phyloP scores from a whole-genome alignment of 768 basidiomycete genomes.

The Suillus alpinus region DNA sequence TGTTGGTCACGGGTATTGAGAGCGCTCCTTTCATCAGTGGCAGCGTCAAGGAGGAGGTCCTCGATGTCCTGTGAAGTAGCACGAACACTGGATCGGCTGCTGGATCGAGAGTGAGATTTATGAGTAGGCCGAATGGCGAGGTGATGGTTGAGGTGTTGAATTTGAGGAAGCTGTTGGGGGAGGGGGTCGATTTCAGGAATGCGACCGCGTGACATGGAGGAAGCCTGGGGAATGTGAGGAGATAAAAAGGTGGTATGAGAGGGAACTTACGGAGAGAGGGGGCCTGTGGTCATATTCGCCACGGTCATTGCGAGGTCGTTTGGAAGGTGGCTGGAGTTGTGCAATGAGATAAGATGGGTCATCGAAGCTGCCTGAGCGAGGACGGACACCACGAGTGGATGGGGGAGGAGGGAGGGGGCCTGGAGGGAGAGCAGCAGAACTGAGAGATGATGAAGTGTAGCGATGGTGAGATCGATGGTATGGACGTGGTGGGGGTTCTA shows the following conservation, averaged over 20 bases:
- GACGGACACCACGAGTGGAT: constrained; percentile 34
- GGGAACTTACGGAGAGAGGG: constrained; percentile 1
- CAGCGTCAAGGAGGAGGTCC: constrained; percentile 47
- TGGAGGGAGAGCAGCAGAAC: constrained; percentile 33
- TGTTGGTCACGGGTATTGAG: constrained; percentile 29
- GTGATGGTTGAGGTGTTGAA: constrained; percentile 9
- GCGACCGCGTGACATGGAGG: constrained; percentile 12
- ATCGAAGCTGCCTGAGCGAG: constrained; percentile 44
- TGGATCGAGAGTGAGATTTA: constrained; percentile 25
- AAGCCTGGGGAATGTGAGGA: constrained; percentile 9
- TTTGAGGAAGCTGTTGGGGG: constrained; percentile 19
- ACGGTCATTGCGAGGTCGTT: constrained; percentile 42
- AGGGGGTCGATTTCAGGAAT: constrained; percentile 24
- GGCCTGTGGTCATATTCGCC: constrained; percentile 28
- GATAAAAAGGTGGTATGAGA: not conserved
- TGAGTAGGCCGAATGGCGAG: constrained; percentile 10
- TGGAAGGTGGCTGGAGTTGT: constrained; percentile 46
- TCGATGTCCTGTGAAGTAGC: constrained; percentile 39
- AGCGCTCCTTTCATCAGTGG: constrained; percentile 30
- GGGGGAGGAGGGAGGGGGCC: constrained; percentile 39
- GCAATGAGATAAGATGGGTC: constrained; percentile 27
- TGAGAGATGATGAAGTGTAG: constrained; percentile 21
- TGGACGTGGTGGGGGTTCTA: constrained; percentile 21
- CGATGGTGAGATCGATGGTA: constrained; percentile 19
- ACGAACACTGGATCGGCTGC: constrained; percentile 33